A percentile compares a stretch with the other conserved stretches of the same genome.
Conservation (phyloP, 2,329 filamentous ascomycete species). For the Colletotrichum chrysophilum region DNA sequence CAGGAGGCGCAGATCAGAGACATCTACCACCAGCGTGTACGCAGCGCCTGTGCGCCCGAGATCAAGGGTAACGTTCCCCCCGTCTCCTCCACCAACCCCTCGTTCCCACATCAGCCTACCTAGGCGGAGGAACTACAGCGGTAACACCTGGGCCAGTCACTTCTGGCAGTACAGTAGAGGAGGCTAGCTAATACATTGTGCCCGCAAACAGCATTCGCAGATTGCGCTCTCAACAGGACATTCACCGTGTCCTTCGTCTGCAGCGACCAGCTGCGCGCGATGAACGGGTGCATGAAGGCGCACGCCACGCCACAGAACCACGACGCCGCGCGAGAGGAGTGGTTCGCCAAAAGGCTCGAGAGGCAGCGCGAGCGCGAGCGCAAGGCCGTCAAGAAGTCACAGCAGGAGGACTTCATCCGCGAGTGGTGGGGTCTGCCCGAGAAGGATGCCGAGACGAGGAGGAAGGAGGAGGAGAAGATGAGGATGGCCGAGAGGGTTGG, state of each 20-base stretch:
- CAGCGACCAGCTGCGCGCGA: slow-evolving; percentile 76
- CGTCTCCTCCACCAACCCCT: not conserved
- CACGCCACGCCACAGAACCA: slow-evolving; percentile 86
- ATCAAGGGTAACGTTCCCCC: slow-evolving; percentile 67
- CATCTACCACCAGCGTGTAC: slow-evolving; percentile 80
- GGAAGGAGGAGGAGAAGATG: slow-evolving; percentile 57
- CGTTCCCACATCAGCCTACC: not conserved
- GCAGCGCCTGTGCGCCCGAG: slow-evolving; percentile 75
- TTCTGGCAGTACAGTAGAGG: not conserved
- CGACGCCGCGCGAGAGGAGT: slow-evolving; percentile 89
- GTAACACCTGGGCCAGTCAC: not conserved
- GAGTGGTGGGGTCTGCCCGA: slow-evolving; percentile 72
- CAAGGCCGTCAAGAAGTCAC: slow-evolving; percentile 62
- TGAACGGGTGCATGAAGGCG: slow-evolving; percentile 93
- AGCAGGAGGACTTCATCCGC: slow-evolving; percentile 69
- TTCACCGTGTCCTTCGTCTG: slow-evolving; percentile 89
- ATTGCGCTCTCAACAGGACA: slow-evolving; percentile 85
- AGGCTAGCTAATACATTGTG: not conserved
- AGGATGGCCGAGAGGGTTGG: slow-evolving; percentile 58
- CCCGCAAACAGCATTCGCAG: slow-evolving; percentile 78
- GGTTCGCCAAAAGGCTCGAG: slow-evolving; percentile 82
- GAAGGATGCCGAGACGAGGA: slow-evolving; percentile 55
- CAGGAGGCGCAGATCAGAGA: slow-evolving; percentile 85
- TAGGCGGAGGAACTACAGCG: not conserved
- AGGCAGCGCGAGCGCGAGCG: slow-evolving; percentile 71